A percentile compares a stretch with the other conserved stretches of the same genome.
Evolutionary conservation across 148 eudicot species (phyloP).

Genomic region (Bassia scoparia): DNA sequence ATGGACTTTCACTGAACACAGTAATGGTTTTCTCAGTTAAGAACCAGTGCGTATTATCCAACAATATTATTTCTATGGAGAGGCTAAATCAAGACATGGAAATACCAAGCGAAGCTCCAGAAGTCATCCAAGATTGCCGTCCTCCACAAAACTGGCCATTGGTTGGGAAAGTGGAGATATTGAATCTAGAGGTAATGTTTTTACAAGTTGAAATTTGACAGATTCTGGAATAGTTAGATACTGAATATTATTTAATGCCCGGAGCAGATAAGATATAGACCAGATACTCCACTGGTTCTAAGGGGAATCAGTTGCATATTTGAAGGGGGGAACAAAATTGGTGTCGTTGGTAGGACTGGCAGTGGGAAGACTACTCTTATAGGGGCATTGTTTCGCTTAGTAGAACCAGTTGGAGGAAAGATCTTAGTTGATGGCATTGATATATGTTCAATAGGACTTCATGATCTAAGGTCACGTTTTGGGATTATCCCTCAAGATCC

Average conservation of each 20-base stretch:
- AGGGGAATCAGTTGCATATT: slow-evolving; percentile 63
- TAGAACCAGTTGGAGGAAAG: slow-evolving; percentile 61
- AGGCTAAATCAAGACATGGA: slow-evolving; percentile 80
- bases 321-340: slow-evolving; percentile 73
- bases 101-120: slow-evolving; percentile 86
- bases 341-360: too few species aligned
- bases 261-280: slow-evolving; percentile 60
- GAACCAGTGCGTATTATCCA: slow-evolving; percentile 65
- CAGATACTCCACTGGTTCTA: slow-evolving; percentile 67
- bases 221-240: not conserved
- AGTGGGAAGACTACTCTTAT: slow-evolving; percentile 82
- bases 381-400: slow-evolving; percentile 65
- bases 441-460: too few species aligned
- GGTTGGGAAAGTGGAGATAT: slow-evolving; percentile 71
- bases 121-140: slow-evolving; percentile 51
- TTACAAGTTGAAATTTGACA: not conserved
- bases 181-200: slow-evolving; percentile 48
- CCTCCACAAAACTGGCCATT: slow-evolving; percentile 73
- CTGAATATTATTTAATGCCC: not conserved
- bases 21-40: slow-evolving; percentile 60
- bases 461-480: slow-evolving; percentile 68
- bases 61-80: too few species aligned
- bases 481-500: slow-evolving; percentile 84
- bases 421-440: too few species aligned
- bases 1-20: slow-evolving; percentile 78